A percentile compares a stretch with the other conserved stretches of the same genome.
Evolutionary conservation across 305 asterid species (phyloP).

Genomic region (Fraxinus albicans): DNA sequence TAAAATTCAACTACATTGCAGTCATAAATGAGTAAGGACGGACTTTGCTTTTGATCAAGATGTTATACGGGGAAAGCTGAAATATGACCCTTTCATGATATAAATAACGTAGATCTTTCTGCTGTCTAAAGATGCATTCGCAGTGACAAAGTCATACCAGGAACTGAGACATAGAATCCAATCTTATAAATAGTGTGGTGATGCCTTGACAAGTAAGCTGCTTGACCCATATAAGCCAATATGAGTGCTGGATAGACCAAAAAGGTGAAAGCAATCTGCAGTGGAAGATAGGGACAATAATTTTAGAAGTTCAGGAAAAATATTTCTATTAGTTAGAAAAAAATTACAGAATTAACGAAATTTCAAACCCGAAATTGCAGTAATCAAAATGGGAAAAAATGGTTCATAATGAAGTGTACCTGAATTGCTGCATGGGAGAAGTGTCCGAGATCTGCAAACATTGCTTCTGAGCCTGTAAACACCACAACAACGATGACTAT

Average conservation of each 20-base stretch:
- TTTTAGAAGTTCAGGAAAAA: not conserved
- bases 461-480: constrained; percentile 90
- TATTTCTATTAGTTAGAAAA: not conserved
- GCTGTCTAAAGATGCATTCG: not conserved
- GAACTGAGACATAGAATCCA: constrained; percentile 92
- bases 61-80: not conserved
- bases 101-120: not conserved
- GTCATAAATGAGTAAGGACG: not conserved
- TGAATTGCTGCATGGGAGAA: constrained; percentile 90
- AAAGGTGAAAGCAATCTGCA: constrained; percentile 94
- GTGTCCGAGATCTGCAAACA: constrained; percentile 99
- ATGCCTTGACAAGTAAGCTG: constrained; percentile 86
- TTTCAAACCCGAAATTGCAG: constrained; percentile 7
- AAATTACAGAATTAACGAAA: not conserved
- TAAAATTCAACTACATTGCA: not conserved
- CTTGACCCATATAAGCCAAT: constrained; percentile 97
- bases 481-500: not conserved
- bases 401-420: constrained; percentile 35
- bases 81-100: not conserved
- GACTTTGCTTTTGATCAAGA: not conserved
- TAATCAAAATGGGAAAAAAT: not conserved
- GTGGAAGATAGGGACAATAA: constrained; percentile 13
- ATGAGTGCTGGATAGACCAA: constrained; percentile 91
- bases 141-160: constrained; percentile 48
- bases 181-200: constrained; percentile 71